A percentile compares a stretch with the other conserved stretches of the same genome.
Conservation (phyloP, 495 filamentous ascomycete species). For the Massariosphaeria phaeospora region DNA sequence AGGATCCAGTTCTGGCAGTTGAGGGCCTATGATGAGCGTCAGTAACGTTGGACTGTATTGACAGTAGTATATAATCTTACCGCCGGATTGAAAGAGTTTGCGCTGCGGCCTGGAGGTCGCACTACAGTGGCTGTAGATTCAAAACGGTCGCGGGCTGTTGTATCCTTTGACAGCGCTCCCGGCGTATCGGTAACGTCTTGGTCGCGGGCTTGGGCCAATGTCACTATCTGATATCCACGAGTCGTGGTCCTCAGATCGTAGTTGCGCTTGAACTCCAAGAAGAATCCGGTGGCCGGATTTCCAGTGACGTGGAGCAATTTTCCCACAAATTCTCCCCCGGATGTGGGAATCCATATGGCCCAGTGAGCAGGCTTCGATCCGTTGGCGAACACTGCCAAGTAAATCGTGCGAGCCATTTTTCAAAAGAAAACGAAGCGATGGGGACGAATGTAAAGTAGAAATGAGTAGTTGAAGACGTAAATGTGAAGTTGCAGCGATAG, state of each 20-base stretch:
- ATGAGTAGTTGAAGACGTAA: neutral
- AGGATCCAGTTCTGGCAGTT: slow-evolving; percentile 6
- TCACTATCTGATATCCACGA: slow-evolving; percentile 26
- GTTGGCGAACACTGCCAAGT: slow-evolving; percentile 30
- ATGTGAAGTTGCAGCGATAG: no score
- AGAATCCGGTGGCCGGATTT: slow-evolving; percentile 32
- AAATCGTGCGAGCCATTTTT: slow-evolving; percentile 26
- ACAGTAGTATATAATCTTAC: slow-evolving; percentile 1
- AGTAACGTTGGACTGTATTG: neutral
- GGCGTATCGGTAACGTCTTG: slow-evolving; percentile 29
- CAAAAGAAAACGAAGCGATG: neutral
- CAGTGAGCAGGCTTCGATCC: slow-evolving; percentile 27
- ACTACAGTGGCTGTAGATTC: slow-evolving; percentile 29
- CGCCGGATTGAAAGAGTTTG: slow-evolving; percentile 29
- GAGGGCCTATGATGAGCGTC: neutral
- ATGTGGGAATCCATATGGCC: slow-evolving; percentile 28
- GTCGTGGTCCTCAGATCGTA: slow-evolving; percentile 23
- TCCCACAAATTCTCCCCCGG: slow-evolving; percentile 7
- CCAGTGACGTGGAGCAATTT: slow-evolving; percentile 30
- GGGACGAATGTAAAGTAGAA: neutral
- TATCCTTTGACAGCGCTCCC: slow-evolving; percentile 20
- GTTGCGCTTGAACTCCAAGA: slow-evolving; percentile 35
- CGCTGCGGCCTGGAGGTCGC: slow-evolving; percentile 18
- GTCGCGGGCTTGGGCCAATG: slow-evolving; percentile 27
- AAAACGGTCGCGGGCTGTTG: slow-evolving; percentile 32